Evolutionary conservation across 805 yeast species (phyloP).

Genomic region (Zygoascus tannicola): DNA sequence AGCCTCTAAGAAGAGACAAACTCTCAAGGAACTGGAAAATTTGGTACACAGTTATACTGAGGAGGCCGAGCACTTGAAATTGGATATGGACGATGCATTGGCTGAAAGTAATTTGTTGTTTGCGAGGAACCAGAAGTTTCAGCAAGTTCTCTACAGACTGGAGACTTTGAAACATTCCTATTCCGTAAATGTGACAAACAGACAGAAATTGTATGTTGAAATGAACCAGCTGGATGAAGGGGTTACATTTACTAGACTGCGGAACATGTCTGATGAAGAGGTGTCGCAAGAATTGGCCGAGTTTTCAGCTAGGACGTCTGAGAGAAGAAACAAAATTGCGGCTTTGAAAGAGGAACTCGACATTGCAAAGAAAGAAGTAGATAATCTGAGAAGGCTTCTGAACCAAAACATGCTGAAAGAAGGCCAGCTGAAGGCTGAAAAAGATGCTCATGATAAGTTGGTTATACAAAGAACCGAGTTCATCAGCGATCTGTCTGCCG

Average conservation of each 20-base stretch:
- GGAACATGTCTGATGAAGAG: conserved; percentile 37
- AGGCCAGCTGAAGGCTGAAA: conserved; percentile 47
- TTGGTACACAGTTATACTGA: conserved; percentile 38
- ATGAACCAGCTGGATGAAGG: conserved; percentile 35
- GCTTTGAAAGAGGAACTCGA: conserved; percentile 5
- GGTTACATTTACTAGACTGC: conserved; percentile 35
- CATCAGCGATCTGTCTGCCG: background rate
- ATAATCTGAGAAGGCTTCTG: conserved; percentile 26
- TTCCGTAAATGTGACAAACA: conserved; percentile 32
- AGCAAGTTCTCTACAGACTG: conserved; percentile 53
- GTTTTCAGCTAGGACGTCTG: conserved; percentile 30
- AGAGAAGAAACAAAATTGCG: conserved; percentile 2
- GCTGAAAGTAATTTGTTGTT: conserved; percentile 54
- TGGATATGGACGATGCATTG: conserved; percentile 44
- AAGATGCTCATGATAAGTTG: conserved; percentile 13
- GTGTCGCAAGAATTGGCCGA: conserved; percentile 34
- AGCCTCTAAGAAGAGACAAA: conserved; percentile 48
- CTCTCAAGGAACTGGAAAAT: conserved; percentile 35
- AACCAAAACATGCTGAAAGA: conserved; percentile 37
- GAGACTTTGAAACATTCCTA: conserved; percentile 47
- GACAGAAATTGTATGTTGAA: conserved; percentile 26
- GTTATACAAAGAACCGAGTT: conserved; percentile 12
- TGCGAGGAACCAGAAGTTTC: conserved; percentile 72
- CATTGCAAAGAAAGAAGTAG: conserved; percentile 20
- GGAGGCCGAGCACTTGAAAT: conserved; percentile 42